A percentile compares a stretch with the other conserved stretches of the same genome.
Evolutionary conservation across 2,329 filamentous ascomycete species (phyloP).

Genomic region (Claviceps sp.): DNA sequence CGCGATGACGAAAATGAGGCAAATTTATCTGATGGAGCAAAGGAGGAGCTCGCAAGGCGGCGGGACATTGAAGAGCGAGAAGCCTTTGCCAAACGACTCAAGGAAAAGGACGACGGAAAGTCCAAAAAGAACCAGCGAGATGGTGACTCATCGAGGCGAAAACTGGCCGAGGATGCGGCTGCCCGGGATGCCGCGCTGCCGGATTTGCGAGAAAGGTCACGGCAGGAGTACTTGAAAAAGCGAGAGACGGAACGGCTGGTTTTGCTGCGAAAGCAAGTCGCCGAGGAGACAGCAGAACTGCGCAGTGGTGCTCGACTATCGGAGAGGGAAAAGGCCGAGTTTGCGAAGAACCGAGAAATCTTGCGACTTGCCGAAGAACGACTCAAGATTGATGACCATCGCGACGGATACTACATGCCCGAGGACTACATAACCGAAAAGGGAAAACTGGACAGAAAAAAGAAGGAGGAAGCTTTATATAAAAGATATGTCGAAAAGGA

Average conservation of each 20-base stretch:
- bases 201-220: conserved; percentile 68
- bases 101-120: conserved; percentile 55
- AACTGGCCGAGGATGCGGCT: conserved; percentile 38
- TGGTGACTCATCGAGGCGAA: conserved; percentile 43
- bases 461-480: conserved; percentile 82
- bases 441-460: conserved; percentile 73
- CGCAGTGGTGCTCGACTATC: conserved; percentile 63
- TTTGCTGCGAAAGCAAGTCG: conserved; percentile 78
- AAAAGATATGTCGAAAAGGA: conserved; percentile 81
- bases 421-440: conserved; percentile 93
- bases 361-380: conserved; percentile 73
- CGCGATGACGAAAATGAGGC: conserved; percentile 20
- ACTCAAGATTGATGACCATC: conserved; percentile 76
- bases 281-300: conserved; percentile 73
- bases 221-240: conserved; percentile 90
- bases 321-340: conserved; percentile 71
- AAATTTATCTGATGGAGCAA: conserved; percentile 43
- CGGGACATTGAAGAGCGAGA: conserved; percentile 64
- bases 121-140: conserved; percentile 54
- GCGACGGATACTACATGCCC: conserved; percentile 83
- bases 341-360: conserved; percentile 76
- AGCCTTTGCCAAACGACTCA: conserved; percentile 65
- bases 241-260: conserved; percentile 75
- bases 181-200: conserved; percentile 60
- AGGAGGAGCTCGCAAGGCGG: conserved; percentile 42